Evolutionary conservation across 768 basidiomycete species (phyloP).

Genomic region (Russula griseocarnosa): DNA sequence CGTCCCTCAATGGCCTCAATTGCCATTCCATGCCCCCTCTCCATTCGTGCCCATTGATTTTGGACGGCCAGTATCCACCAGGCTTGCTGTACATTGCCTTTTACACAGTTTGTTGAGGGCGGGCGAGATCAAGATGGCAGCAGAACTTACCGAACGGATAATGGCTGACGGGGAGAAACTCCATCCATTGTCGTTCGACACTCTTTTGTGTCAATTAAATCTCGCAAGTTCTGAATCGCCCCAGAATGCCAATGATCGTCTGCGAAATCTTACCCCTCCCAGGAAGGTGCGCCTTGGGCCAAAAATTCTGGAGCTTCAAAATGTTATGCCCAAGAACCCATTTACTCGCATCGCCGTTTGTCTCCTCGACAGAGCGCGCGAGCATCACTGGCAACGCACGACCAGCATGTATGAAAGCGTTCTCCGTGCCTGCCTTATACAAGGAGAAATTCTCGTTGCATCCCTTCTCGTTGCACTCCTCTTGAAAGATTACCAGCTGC

Average conservation of each 20-base stretch:
- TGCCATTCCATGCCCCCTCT: slow-evolving; percentile 24
- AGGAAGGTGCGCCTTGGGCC: slow-evolving; percentile 19
- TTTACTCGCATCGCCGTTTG: slow-evolving; percentile 49
- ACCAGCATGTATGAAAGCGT: slow-evolving; percentile 58
- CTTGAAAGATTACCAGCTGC: slow-evolving; percentile 58
- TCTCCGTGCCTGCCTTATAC: slow-evolving; percentile 61
- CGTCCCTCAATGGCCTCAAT: slow-evolving; percentile 24
- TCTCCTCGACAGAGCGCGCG: slow-evolving; percentile 51
- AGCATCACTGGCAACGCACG: slow-evolving; percentile 51
- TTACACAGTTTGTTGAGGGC: slow-evolving; percentile 60
- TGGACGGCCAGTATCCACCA: slow-evolving; percentile 49
- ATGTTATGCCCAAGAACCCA: slow-evolving; percentile 38
- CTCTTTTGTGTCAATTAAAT: slow-evolving; percentile 36
- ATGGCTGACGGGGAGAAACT: slow-evolving; percentile 52
- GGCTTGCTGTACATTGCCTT: slow-evolving; percentile 58
- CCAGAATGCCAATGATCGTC: not conserved
- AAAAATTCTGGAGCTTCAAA: slow-evolving; percentile 34
- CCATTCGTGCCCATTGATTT: slow-evolving; percentile 46
- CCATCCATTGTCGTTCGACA: slow-evolving; percentile 47
- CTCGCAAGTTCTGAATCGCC: slow-evolving; percentile 24
- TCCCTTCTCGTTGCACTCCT: slow-evolving; percentile 64
- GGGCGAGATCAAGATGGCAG: slow-evolving; percentile 47
- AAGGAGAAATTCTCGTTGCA: slow-evolving; percentile 77
- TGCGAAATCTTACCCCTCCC: not conserved
- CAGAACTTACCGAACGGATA: slow-evolving; percentile 47